Conservation (phyloP, 352 stramenopile genomes). For the Phytopythium aichiense region DNA sequence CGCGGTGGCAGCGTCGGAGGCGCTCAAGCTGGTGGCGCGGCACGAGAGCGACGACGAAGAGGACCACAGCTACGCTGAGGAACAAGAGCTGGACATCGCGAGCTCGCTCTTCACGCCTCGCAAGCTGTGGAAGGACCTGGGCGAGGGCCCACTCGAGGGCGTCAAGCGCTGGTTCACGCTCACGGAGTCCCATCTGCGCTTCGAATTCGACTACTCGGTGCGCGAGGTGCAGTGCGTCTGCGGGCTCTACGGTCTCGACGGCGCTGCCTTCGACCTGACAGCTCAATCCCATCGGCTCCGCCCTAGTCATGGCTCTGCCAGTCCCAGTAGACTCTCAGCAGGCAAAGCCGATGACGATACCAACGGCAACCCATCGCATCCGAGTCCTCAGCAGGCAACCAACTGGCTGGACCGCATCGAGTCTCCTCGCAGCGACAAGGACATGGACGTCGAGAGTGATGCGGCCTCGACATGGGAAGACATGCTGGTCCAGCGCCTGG, state of each 20-base stretch:
- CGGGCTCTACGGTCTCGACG: constrained; percentile 67
- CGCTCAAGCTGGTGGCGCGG: background rate
- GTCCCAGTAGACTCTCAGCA: background rate
- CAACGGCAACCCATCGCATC: background rate
- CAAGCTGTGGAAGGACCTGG: constrained; percentile 70
- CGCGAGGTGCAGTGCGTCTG: constrained; percentile 67
- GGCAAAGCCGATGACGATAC: background rate
- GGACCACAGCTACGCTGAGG: constrained; percentile 17
- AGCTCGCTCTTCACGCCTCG: constrained; percentile 76
- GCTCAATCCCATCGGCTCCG: background rate
- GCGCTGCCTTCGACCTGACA: constrained; percentile 33
- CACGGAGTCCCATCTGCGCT: constrained; percentile 77
- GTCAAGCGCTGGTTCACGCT: constrained; percentile 75
- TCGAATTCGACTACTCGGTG: constrained; percentile 78
- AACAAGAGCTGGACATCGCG: constrained; percentile 50
- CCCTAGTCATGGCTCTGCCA: background rate
- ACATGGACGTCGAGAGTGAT: background rate
- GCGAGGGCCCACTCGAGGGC: constrained; percentile 60
- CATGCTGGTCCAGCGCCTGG: background rate
- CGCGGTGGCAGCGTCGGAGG: constrained; percentile 4
- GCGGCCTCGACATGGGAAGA: background rate
- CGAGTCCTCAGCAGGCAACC: background rate
- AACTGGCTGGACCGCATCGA: background rate
- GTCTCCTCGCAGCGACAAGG: background rate
- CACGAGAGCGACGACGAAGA: background rate